Base-by-base conservation (phyloP, 2,329 filamentous ascomycete genomes). In the Phyllosticta citribraziliensis region DNA sequence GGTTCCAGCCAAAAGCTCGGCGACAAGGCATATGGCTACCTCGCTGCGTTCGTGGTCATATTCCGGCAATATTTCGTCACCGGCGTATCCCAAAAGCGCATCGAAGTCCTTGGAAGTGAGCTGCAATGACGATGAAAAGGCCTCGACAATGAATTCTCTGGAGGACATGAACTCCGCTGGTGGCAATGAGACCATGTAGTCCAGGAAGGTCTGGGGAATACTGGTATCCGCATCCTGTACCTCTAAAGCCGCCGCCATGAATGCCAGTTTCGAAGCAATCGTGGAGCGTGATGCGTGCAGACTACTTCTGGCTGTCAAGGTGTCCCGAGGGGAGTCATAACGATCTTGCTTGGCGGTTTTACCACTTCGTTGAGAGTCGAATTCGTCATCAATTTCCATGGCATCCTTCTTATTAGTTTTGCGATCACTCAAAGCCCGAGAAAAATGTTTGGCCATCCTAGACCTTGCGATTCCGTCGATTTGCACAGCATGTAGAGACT, bases 41-140 rank as follows among this genome's bases (percentile, higher is more conserved):
- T 97, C 92, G 64, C 88, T 93, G 65, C 85, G 84, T 62, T 86
- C 84, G 67, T 87, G 87, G 27, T 84, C 80, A 62, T 84, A 82
- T 2, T 79, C 76, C 55, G 75, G 72, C 2, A 85, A 70, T 52
- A 82, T 75, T 17, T 57, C 33, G 30, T 74, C 73, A 58, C 75
- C 80, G 47, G 82, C 67, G 63, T 76, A 70, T 57, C 78, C 75
- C 12, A 84, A 69, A 5, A 84, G 66, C 4, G 66, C 69, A 22
- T 79, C 73, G 14, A 77, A 70, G 56, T 78, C 76, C n/a, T 64
- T 57, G 3, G 64, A 50, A 19, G 57, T 61, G 4, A 76, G 58
- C 5, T 59, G 53, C 9, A 73, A 55, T 20, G 67, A 66, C 20
- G 63, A 64, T 2, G 52, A 40, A 12, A 66, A n/a, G 12, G 67